Percentiles rank a stretch among this genome's conserved stretches.
Conservation (phyloP, 225 moss, liverwort and hornwort genomes). For the Marchantia paleacea region DNA sequence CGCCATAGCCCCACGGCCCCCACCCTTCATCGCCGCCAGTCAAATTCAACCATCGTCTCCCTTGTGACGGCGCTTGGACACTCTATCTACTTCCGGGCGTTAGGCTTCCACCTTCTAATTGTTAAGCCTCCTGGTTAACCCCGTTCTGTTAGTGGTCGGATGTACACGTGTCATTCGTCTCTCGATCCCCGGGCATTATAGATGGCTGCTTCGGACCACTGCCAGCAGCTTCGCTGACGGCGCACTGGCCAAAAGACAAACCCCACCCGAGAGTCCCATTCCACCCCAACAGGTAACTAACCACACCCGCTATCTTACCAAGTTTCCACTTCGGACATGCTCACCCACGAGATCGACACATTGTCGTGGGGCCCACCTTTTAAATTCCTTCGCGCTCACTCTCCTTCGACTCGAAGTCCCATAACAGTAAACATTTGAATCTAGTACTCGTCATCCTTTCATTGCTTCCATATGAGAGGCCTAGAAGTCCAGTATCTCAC, state of each 20-base stretch:
- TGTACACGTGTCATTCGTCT: background rate
- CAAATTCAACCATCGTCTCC: constrained; percentile 7
- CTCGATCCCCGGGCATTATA: background rate
- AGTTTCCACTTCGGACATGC: background rate
- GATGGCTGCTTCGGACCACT: too few species aligned
- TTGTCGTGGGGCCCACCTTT: background rate
- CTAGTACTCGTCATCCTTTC: too few species aligned
- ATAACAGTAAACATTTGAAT: too few species aligned
- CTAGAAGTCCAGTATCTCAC: too few species aligned
- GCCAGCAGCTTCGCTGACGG: background rate
- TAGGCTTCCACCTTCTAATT: constrained; percentile 1
- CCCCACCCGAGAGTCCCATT: too few species aligned
- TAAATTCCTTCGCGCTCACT: too few species aligned
- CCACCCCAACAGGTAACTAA: background rate
- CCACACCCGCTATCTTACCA: background rate
- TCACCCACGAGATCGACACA: background rate
- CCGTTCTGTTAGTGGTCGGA: constrained; percentile 1
- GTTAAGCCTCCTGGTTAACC: background rate
- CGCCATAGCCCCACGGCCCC: background rate
- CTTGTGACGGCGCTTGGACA: constrained; percentile 21
- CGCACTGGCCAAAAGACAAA: background rate
- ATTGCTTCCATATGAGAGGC: too few species aligned
- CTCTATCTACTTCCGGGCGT: constrained; percentile 11
- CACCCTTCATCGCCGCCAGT: background rate
- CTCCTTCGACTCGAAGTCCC: too few species aligned